A percentile compares a stretch with the other conserved stretches of the same genome.
phyloP scores from a whole-genome alignment of 306 rosid species.

The Rosa lucieae region DNA sequence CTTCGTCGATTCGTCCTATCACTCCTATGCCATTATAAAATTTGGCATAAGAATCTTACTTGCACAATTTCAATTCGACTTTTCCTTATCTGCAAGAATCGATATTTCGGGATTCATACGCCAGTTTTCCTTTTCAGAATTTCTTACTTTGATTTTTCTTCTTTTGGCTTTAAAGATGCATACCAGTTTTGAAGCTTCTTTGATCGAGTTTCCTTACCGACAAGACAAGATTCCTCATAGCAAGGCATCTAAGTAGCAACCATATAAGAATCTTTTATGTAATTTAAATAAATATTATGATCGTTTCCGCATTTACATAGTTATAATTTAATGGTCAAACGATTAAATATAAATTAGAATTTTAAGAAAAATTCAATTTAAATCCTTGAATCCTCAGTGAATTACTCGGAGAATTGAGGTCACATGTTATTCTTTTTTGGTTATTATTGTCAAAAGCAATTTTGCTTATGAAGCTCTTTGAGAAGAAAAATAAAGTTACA shows the following conservation, averaged over 20 bases:
- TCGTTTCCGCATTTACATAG: too few species aligned
- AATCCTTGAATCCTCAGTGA: too few species aligned
- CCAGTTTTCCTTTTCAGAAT: neutral
- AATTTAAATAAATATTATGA: too few species aligned
- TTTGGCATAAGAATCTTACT: neutral
- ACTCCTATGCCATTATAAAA: neutral
- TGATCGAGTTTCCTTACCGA: neutral
- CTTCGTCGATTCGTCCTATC: neutral
- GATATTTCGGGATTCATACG: constrained; percentile 2
- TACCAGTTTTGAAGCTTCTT: neutral
- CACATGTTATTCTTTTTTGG: neutral
- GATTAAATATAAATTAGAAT: too few species aligned
- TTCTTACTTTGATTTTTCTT: neutral
- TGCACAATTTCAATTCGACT: constrained; percentile 1
- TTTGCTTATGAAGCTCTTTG: neutral
- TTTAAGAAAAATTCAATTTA: too few species aligned
- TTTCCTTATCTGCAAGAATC: neutral
- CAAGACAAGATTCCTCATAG: neutral
- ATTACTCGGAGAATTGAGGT: neutral
- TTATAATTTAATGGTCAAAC: too few species aligned
- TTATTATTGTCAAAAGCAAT: neutral
- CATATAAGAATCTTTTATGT: neutral
- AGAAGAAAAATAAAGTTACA: neutral
- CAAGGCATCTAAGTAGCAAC: neutral
- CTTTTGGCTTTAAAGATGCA: constrained; percentile 3